Percentiles rank a stretch among this genome's conserved stretches.
Conservation (phyloP, 306 rosid genomes). For the Gastrolobium bilobum region DNA sequence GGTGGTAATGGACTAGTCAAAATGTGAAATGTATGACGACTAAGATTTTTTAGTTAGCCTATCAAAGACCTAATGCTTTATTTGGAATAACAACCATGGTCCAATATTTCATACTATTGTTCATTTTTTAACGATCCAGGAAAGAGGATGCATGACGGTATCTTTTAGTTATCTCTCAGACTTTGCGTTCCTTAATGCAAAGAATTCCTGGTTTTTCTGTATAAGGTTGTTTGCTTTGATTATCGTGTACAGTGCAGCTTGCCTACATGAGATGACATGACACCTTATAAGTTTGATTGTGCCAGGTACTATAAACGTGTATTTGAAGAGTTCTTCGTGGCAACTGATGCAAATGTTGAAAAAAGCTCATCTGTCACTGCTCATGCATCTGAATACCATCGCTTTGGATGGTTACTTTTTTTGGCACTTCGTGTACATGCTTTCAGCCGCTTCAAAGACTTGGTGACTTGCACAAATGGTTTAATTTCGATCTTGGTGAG, state of each 20-base stretch:
- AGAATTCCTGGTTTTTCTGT: not conserved
- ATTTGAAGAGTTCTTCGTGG: slow-evolving; percentile 79
- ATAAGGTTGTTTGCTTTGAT: slow-evolving; percentile 20
- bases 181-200: not conserved
- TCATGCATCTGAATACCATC: slow-evolving; percentile 81
- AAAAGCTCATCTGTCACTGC: slow-evolving; percentile 57
- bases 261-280: slow-evolving; percentile 7
- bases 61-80: not conserved
- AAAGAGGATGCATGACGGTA: slow-evolving; percentile 12
- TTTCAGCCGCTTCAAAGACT: slow-evolving; percentile 87
- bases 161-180: slow-evolving; percentile 4
- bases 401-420: slow-evolving; percentile 98
- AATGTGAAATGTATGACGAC: not conserved
- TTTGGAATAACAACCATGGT: not conserved
- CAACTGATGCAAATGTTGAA: slow-evolving; percentile 64
- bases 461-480: slow-evolving; percentile 92
- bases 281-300: slow-evolving; percentile 43
- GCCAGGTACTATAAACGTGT: slow-evolving; percentile 87
- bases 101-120: not conserved
- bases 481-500: slow-evolving; percentile 90
- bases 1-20: not conserved
- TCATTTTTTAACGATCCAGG: not conserved
- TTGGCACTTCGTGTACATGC: slow-evolving; percentile 95
- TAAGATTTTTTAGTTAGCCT: not conserved
- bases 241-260: not conserved